Evolutionary conservation across 805 yeast genomes (phyloP).

Genomic region (Kodamaea fukazawae): DNA sequence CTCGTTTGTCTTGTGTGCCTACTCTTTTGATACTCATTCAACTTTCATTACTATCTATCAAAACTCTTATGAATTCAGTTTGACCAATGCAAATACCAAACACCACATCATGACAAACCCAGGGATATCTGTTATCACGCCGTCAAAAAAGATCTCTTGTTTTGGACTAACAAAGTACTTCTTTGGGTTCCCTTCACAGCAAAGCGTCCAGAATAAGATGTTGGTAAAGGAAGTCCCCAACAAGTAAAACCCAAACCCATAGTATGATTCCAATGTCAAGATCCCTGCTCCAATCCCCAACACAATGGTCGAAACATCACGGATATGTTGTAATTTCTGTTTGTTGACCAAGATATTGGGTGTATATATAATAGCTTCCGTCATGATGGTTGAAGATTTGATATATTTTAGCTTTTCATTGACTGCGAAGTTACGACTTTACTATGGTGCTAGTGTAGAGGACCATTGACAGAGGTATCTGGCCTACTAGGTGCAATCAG

Average conservation of each 20-base stretch:
- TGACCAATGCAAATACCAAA: constrained; percentile 42
- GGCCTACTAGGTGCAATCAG: too few species aligned
- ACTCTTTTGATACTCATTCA: too few species aligned
- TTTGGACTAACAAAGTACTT: constrained; percentile 26
- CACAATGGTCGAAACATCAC: constrained; percentile 36
- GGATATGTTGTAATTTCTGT: constrained; percentile 28
- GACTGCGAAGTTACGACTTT: too few species aligned
- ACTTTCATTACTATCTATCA: too few species aligned
- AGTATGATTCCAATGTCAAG: constrained; percentile 34
- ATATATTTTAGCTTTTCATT: too few species aligned
- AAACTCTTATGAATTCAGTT: constrained; percentile 12
- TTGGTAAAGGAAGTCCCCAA: constrained; percentile 34
- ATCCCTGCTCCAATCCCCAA: constrained; percentile 42
- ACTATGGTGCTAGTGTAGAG: not conserved
- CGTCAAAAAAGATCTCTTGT: constrained; percentile 33
- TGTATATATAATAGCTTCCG: constrained; percentile 17
- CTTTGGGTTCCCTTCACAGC: constrained; percentile 31
- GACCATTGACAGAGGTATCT: too few species aligned
- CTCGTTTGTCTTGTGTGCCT: too few species aligned
- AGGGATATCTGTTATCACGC: constrained; percentile 31
- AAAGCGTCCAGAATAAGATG: constrained; percentile 24
- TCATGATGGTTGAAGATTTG: constrained; percentile 4
- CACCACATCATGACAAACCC: constrained; percentile 50
- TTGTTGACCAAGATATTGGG: constrained; percentile 30
- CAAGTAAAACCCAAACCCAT: constrained; percentile 36